Evolutionary conservation across 2,329 filamentous ascomycete species (phyloP).

Genomic region (Ophiostoma ips): DNA sequence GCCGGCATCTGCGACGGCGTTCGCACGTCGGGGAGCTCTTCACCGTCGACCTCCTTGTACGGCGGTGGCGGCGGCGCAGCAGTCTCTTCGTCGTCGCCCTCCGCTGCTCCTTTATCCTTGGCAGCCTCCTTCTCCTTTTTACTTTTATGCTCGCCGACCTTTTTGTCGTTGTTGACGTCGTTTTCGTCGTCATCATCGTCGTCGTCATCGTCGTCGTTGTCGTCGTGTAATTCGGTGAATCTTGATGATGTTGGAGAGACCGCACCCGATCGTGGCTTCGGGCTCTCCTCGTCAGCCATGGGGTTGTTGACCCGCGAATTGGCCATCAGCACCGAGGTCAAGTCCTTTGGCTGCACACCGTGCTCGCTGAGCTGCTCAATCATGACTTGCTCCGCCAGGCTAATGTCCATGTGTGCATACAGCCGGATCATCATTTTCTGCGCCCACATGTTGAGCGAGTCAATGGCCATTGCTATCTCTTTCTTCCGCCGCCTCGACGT

Average conservation of each 20-base stretch:
- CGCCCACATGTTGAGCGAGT: conserved; percentile 85
- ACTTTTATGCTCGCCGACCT: neutral
- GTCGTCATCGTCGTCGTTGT: neutral
- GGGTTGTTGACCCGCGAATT: conserved; percentile 91
- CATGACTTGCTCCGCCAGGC: conserved; percentile 85
- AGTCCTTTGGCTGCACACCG: conserved; percentile 70
- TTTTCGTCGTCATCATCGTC: neutral
- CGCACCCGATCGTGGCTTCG: conserved; percentile 1
- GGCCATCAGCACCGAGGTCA: conserved; percentile 76
- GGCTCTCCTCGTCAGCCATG: conserved; percentile 41
- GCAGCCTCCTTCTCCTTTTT: neutral
- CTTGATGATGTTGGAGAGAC: neutral
- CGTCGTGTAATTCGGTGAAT: conserved; percentile 4
- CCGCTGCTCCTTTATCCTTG: neutral
- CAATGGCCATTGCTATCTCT: conserved; percentile 51
- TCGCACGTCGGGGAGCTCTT: conserved; percentile 65
- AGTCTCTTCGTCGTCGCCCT: conserved; percentile 26
- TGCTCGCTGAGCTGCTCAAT: conserved; percentile 93
- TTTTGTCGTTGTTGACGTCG: neutral
- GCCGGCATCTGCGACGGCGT: conserved; percentile 71
- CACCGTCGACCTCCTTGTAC: conserved; percentile 48
- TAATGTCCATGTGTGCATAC: conserved; percentile 95
- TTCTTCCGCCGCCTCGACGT: conserved; percentile 56
- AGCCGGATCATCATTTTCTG: conserved; percentile 96
- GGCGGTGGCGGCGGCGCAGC: conserved; percentile 40